phyloP scores from a whole-genome alignment of 257 asterid genomes.

The Thymus quinquecostatus region DNA sequence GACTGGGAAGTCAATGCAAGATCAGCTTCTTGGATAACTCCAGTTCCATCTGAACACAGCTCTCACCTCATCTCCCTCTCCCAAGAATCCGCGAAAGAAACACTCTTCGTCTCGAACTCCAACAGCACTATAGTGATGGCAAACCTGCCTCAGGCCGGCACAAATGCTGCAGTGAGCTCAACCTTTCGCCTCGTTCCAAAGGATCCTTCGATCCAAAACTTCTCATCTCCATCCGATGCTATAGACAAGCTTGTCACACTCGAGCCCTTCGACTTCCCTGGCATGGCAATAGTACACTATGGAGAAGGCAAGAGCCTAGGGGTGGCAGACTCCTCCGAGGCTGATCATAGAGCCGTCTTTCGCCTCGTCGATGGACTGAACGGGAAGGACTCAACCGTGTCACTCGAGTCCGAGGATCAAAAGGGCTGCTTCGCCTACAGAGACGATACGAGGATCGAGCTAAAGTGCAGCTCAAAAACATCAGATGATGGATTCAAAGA shows the following conservation, averaged over 20 bases:
- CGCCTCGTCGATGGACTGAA: constrained; percentile 58
- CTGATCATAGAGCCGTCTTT: constrained; percentile 41
- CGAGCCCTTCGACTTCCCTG: constrained; percentile 75
- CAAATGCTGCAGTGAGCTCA: constrained; percentile 55
- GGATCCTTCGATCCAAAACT: constrained; percentile 15
- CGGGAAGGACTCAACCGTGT: constrained; percentile 45
- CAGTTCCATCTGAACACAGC: constrained; percentile 54
- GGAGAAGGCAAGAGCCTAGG: constrained; percentile 54
- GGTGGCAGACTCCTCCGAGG: constrained; percentile 33
- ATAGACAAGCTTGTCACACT: constrained; percentile 54
- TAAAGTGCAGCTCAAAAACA: constrained; percentile 48
- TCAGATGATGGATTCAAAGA: constrained; percentile 41
- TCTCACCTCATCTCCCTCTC: constrained; percentile 60
- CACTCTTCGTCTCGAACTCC: constrained; percentile 46
- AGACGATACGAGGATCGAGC: constrained; percentile 36
- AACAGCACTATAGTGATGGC: constrained; percentile 52
- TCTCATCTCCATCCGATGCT: constrained; percentile 40
- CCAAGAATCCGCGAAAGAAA: constrained; percentile 50
- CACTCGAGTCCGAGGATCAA: constrained; percentile 55
- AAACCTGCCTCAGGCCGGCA: constrained; percentile 54
- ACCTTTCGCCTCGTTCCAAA: constrained; percentile 57
- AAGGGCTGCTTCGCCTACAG: constrained; percentile 60
- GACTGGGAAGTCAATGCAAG: constrained; percentile 70
- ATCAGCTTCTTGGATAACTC: constrained; percentile 50
- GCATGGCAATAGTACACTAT: constrained; percentile 52